A percentile compares a stretch with the other conserved stretches of the same genome.
Evolutionary conservation across 139 green algal genomes (phyloP).

Genomic region (Micromonas commoda): DNA sequence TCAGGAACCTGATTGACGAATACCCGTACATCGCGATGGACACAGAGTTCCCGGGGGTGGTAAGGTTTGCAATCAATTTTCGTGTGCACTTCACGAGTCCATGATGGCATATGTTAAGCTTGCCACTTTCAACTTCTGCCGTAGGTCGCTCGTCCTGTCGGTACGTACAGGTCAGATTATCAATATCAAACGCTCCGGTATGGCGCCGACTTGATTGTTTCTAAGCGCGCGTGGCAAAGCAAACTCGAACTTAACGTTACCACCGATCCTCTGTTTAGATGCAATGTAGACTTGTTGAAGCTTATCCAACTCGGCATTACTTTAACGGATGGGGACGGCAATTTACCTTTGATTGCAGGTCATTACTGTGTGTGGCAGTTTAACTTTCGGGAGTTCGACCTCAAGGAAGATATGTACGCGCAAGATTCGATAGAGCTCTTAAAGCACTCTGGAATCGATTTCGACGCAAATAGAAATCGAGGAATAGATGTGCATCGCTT

Average conservation of each 20-base stretch:
- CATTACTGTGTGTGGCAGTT: slow-evolving; percentile 97
- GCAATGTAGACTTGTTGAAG: slow-evolving; percentile 99
- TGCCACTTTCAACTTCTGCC: background rate
- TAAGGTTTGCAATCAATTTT: slow-evolving; percentile 31
- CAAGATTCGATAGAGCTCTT: slow-evolving; percentile 92
- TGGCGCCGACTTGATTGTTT: background rate
- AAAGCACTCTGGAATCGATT: slow-evolving; percentile 93
- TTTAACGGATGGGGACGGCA: slow-evolving; percentile 84
- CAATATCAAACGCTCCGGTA: slow-evolving; percentile 83
- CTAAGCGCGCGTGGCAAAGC: too few relatives aligned
- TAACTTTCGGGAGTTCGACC: slow-evolving; percentile 94
- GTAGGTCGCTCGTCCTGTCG: slow-evolving; percentile 71
- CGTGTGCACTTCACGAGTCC: background rate
- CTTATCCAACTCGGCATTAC: slow-evolving; percentile 98
- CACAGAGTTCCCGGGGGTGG: slow-evolving; percentile 94
- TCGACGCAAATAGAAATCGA: slow-evolving; percentile 68
- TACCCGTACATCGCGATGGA: slow-evolving; percentile 97
- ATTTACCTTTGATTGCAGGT: slow-evolving; percentile 69
- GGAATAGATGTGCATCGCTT: slow-evolving; percentile 90
- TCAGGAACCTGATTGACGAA: slow-evolving; percentile 82
- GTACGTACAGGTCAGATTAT: slow-evolving; percentile 94
- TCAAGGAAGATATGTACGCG: slow-evolving; percentile 92
- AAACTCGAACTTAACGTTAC: too few relatives aligned
- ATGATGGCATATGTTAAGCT: too few relatives aligned
- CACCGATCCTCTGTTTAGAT: too few relatives aligned